Base-by-base conservation (phyloP, 306 rosid species). In the Mucuna pruriens region DNA sequence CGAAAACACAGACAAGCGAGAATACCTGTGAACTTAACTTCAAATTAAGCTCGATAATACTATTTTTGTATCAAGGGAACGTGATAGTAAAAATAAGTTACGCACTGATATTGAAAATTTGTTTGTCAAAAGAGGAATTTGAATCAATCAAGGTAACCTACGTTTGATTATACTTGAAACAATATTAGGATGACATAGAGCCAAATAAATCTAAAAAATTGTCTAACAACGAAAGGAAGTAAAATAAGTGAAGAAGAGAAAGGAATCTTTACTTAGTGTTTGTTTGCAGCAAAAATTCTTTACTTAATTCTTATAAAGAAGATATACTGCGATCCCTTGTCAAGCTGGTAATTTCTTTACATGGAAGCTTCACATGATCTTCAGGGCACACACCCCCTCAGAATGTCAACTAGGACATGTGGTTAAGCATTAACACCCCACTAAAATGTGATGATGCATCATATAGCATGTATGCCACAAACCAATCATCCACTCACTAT, bases 311-410 rank as follows among this genome's bases (percentile, higher is more conserved):
- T 64, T 71, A 44, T 39, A 75, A 46, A 61, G 34, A 69, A 75
- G 52, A 69, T 45, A 22, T 60, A 71, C 25, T 31, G 68, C 46
- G 19, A 76, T 49, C 55, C 82, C 81, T 34, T 74, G 75, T 33
- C 74, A 40, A 67, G 74, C 68, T 54, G 75, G 69, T 7, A 36
- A 81, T 82, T 78, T 77, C 26, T 40, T 23, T 73, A 26, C 63
- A 60, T 54, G 42, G 33, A 84, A 54, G 80, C 77, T 82, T 85
- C 80, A 62, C 61, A 79, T n/a, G n/a, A n/a, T 82, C 88, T 86
- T 76, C 76, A n/a, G 62, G 81, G 74, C 31, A 51, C n/a, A 75
- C n/a, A 29, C 3, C 3, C 29, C 36, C 23, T 44, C 33, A 82
- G 51, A 61, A 38, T 75, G 68, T 74, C 42, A 79, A 17, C 76